Percentiles rank a stretch among this genome's conserved stretches.
Conservation (phyloP, 1,139 yeast species). For the Geotrichum bryndzae region DNA sequence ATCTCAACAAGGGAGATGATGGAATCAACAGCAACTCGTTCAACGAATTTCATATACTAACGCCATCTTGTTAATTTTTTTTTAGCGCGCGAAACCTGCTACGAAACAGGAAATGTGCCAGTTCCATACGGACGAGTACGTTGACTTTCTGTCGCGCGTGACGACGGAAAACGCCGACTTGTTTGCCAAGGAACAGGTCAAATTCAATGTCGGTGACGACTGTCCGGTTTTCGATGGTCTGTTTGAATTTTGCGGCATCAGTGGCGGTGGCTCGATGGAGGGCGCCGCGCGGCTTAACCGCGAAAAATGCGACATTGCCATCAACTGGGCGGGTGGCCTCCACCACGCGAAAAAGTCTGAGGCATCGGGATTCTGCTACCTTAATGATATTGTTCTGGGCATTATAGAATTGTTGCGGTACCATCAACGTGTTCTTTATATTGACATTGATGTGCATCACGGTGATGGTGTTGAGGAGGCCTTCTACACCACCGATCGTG, state of each 20-base stretch:
- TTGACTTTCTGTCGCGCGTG: constrained; percentile 86
- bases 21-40: neutral
- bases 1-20: neutral
- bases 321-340: constrained; percentile 94
- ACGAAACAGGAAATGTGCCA: constrained; percentile 98
- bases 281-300: constrained; percentile 90
- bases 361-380: constrained; percentile 93
- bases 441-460: constrained; percentile 94
- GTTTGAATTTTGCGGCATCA: constrained; percentile 88
- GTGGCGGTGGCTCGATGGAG: constrained; percentile 96
- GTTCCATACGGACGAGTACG: constrained; percentile 95
- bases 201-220: constrained; percentile 95
- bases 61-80: neutral
- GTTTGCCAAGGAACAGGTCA: constrained; percentile 87
- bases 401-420: constrained; percentile 82
- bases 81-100: constrained; percentile 82
- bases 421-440: constrained; percentile 91
- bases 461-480: constrained; percentile 99
- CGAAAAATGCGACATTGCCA: constrained; percentile 92
- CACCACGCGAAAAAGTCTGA: constrained; percentile 96
- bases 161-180: constrained; percentile 91
- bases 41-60: neutral
- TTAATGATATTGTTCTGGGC: constrained; percentile 84
- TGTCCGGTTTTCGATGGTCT: constrained; percentile 96
- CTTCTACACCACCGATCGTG: constrained; percentile 91